Evolutionary conservation across 257 asterid species (phyloP), one percentile per base, ranked within the genome.

Genomic region (Marsdenia floribunda): DNA sequence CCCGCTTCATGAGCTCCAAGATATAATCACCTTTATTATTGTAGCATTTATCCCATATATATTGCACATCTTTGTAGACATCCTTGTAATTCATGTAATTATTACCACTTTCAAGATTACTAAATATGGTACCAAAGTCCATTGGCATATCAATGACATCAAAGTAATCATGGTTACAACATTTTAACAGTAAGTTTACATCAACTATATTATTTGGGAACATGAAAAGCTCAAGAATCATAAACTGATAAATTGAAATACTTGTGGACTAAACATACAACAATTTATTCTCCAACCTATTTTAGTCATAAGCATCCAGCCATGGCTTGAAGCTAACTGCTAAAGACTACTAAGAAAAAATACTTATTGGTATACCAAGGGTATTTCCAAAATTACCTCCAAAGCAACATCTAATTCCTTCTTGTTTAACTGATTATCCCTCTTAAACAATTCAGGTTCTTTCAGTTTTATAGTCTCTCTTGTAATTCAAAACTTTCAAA

Each of bases 111-210:
- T 95, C 99, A 84, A 95, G 93, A 83, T 92, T 92, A 77, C 85
- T 91, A 83, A 97, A 91, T 83, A 92, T 86, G 24, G 99, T 95
- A 73, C 98, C 99, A 70, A 95, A 95, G 83, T 95, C 99, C 99
- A 95, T 92, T 15, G 98, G 99, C 72, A 94, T 95, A 77, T 87
- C 85, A 57, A 95, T 92, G 83, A 95, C 97, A 79, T 95, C 96
- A 76, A 90, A 90, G 81, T 95, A 95, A 82, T 92, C 99, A 97
- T 95, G 94, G 81, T 77, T 74, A 77, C 81, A 74, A 66, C 74
- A 77, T 74, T n/a, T 29, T 46, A 52, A 72, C 54, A 74, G 68
- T 42, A 77, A 29, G 47, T 50, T 66, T 47, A 29, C 29, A 19
- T 66, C 13, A 52, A 64, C 29, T 4, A 55, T 22, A 37, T 77